Conservation (phyloP, 2,329 filamentous ascomycete species). For the Elsinoe batatas region DNA sequence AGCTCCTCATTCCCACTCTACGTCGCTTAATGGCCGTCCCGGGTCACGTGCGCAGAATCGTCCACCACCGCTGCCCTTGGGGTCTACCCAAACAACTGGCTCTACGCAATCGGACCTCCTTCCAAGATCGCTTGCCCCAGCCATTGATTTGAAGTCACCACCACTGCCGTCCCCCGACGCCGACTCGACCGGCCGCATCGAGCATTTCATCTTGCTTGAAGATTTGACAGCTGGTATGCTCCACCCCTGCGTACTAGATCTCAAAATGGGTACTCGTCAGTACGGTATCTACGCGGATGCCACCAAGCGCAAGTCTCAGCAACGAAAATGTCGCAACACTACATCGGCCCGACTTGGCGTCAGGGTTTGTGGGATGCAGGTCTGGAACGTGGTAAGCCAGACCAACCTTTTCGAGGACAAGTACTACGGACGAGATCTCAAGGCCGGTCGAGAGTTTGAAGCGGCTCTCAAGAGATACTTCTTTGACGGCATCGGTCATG, state of each 20-base stretch:
- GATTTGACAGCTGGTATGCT: slow-evolving; percentile 96
- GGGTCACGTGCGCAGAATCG: not conserved
- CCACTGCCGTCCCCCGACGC: slow-evolving; percentile 31
- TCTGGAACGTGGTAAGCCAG: slow-evolving; percentile 79
- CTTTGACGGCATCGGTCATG: slow-evolving; percentile 75
- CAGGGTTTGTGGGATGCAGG: slow-evolving; percentile 87
- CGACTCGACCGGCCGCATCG: slow-evolving; percentile 50
- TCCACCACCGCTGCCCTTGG: not conserved
- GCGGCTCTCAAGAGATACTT: slow-evolving; percentile 80
- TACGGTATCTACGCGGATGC: slow-evolving; percentile 86
- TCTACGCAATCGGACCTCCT: not conserved
- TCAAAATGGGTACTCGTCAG: slow-evolving; percentile 98
- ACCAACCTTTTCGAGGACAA: slow-evolving; percentile 96
- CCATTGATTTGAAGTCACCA: slow-evolving; percentile 31
- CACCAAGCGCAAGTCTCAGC: slow-evolving; percentile 88
- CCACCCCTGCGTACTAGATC: slow-evolving; percentile 87
- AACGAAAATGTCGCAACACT: slow-evolving; percentile 82
- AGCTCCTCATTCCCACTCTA: not conserved
- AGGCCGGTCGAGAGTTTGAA: slow-evolving; percentile 81
- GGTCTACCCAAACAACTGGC: not conserved
- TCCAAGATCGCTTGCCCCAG: slow-evolving; percentile 18
- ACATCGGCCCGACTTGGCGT: slow-evolving; percentile 89
- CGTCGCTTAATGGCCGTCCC: not conserved
- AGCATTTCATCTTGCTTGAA: slow-evolving; percentile 88
- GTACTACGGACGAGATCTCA: slow-evolving; percentile 84